Conservation (phyloP, 176 grass and related monocot genomes). For the Puccinellia tenuiflora region DNA sequence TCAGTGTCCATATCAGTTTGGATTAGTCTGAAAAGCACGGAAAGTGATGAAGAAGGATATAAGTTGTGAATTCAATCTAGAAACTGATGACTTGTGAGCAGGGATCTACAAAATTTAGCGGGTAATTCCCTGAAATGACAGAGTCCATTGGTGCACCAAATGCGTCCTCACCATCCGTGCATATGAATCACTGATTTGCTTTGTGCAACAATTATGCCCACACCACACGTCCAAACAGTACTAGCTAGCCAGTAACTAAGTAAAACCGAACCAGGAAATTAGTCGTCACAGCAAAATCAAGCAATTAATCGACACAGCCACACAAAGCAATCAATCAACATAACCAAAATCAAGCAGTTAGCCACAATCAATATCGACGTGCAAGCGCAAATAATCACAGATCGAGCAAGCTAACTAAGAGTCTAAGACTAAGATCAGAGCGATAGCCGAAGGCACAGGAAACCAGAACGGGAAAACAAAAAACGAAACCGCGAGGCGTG, state of each 20-base stretch:
- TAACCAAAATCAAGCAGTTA: not conserved
- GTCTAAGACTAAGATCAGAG: not conserved
- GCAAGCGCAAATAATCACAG: not conserved
- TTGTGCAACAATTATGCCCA: not conserved
- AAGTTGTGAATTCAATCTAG: not conserved
- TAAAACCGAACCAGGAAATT: not conserved
- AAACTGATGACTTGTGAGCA: not conserved
- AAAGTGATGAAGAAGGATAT: not conserved
- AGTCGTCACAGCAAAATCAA: not conserved
- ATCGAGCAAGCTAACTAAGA: not conserved
- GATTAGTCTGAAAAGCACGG: not conserved
- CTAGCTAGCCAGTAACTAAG: not conserved
- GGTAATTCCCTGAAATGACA: not conserved
- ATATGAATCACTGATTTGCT: not conserved
- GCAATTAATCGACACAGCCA: not conserved
- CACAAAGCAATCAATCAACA: not conserved
- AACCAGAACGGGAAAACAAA: not conserved
- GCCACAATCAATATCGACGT: not conserved
- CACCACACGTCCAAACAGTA: not conserved
- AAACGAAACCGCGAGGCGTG: conserved; percentile 34
- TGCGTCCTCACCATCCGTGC: not conserved
- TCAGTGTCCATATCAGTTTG: not conserved
- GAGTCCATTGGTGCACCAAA: not conserved
- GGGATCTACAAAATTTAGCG: not conserved
- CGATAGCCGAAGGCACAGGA: not conserved